Evolutionary conservation across 768 basidiomycete species (phyloP).

Genomic region (Mycena capillaripes): DNA sequence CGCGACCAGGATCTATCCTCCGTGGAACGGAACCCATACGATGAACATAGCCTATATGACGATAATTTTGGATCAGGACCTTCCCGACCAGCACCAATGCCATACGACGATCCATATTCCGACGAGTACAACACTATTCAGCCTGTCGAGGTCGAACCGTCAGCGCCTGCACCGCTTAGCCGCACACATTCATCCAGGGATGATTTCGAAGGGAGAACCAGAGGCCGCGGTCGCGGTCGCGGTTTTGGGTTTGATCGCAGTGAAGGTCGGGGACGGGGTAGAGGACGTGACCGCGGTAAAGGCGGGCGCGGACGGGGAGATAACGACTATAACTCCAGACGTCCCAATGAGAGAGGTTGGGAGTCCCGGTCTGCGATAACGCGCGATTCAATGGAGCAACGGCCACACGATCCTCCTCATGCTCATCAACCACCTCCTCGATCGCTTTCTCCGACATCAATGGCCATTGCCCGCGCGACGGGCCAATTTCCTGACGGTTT

Average conservation of each 20-base stretch:
- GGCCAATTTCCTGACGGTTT: conserved; percentile 53
- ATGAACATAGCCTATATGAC: conserved; percentile 78
- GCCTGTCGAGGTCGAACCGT: conserved; percentile 41
- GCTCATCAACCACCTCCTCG: conserved; percentile 35
- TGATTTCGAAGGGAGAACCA: conserved; percentile 35
- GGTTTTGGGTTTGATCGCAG: conserved; percentile 47
- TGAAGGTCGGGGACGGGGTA: conserved; percentile 41
- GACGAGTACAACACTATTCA: conserved; percentile 52
- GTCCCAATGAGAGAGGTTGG: conserved; percentile 28
- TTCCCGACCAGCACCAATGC: conserved; percentile 75
- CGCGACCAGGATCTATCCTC: conserved; percentile 68
- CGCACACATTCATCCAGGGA: conserved; percentile 12
- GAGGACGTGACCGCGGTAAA: conserved; percentile 49
- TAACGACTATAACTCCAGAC: conserved; percentile 29
- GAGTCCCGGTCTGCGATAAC: conserved; percentile 22
- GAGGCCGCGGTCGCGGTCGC: conserved; percentile 55
- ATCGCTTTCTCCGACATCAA: conserved; percentile 59
- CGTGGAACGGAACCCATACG: conserved; percentile 73
- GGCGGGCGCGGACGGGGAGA: conserved; percentile 33
- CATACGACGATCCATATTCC: conserved; percentile 87
- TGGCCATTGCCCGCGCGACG: conserved; percentile 60
- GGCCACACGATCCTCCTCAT: conserved; percentile 44
- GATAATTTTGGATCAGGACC: conserved; percentile 69
- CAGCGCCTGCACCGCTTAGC: conserved; percentile 11
- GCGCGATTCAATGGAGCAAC: conserved; percentile 39